Base-by-base conservation (phyloP, 108 stramenopile species). In the Schizochytrium sp. region DNA sequence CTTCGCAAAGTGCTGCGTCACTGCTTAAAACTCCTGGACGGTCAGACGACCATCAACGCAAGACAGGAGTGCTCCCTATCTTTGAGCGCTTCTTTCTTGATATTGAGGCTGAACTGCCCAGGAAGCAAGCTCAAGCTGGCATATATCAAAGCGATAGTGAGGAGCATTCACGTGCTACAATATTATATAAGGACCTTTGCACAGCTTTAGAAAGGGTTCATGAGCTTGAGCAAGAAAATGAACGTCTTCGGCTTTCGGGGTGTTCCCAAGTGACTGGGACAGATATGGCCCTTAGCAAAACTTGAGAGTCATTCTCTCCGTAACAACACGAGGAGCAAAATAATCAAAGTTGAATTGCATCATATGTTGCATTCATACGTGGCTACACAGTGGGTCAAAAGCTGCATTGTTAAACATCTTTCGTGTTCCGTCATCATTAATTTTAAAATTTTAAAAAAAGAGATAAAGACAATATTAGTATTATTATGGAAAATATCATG, bases 41-140 rank as follows among this genome's bases (percentile, higher is more conserved):
- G 28, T 28, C 64, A 0, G 5, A 69, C 44, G 64, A 69, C 5
- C 28, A 38, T 38, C 64, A 2, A 8, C 64, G 64, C 28, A 69
- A 69, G 15, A 69, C 42, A 38, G 44, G 64, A 38, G 44, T 69
- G 40, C 64, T 69, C 12, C 64, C 64, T 8, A 69, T 69, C 28
- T 69, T 69, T 69, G 64, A 69, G 64, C 64, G 64, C 12, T 69
- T 69, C 28, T 69, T 69, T 69, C 7, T 69, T 44, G 64, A 69
- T 44, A 38, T 69, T 44, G 64, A 69, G 28, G 12, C 64, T 7
- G 64, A 69, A 7, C 64, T 69, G 40, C 64, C 64, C 1, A 38
- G 44, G 8, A 38, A 69, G 64, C 28, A 38, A 15, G 8, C 64
- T 15, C 7, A 69, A 44, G 40, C 64, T 7, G 28, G 42, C 42